Base-by-base conservation (phyloP, 1,139 yeast species). In the Pichia sp. region DNA sequence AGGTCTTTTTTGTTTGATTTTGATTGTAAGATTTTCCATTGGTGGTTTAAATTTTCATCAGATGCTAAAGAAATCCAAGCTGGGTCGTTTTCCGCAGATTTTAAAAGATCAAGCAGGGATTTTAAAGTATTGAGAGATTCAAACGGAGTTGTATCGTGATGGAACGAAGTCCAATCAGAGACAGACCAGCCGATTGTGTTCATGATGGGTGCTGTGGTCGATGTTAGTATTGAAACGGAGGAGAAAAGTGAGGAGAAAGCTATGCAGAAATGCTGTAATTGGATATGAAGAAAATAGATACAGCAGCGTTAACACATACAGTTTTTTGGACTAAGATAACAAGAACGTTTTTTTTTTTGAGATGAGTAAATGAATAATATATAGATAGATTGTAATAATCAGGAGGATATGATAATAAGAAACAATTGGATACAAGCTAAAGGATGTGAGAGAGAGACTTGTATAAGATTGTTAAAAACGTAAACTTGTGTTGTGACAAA, bases 41-140 rank as follows among this genome's bases (percentile, higher is more conserved):
- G 98, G 59, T 83, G 87, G 42, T 68, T 63, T 50, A 91, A 70
- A 60, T 80, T 79, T 16, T 81, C 85, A 38, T 69, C 68, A 5
- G 85, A 65, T 5, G 87, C 85, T 39, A 89, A 68, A 3, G 95
- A 80, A 63, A 91, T 90, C 97, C 97, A 91, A 2, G 96, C 96
- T 4, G 95, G 87, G 64, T 89, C 96, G 41, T 70, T 65, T 18
- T 81, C 76, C 1, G 76, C 70, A 27, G 77, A 68, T 27, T 65
- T 60, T 31, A 87, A 72, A 45, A 88, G 71, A 19, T 70, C 60
- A 16, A 69, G 58, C 47, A 90, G 73, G 9, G 48, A 14, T n/a
- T 41, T 47, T 1, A 53, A 43, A 42, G 75, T 64, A 11, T 73
- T 69, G 50, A 77, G 76, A 13, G 96, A 87, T 49, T 77, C 78